Evolutionary conservation across 2,329 filamentous ascomycete species (phyloP).

Genomic region (Amesomyces nigricolor): DNA sequence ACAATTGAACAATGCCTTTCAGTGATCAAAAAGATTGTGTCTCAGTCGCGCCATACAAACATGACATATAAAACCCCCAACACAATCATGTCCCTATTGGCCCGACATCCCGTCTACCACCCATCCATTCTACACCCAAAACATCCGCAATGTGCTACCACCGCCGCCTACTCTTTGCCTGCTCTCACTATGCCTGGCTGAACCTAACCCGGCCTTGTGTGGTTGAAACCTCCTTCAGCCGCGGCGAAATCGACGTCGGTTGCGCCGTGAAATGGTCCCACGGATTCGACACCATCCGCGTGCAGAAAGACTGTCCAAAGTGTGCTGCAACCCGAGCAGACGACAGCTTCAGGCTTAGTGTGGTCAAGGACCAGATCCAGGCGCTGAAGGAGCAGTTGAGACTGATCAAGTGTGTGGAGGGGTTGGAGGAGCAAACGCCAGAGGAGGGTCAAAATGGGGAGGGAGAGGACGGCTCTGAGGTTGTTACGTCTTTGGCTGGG

Average conservation of each 20-base stretch:
- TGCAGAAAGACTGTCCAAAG: constrained; percentile 17
- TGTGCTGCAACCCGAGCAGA: constrained; percentile 9
- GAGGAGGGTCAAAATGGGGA: not conserved
- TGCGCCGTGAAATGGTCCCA: constrained; percentile 22
- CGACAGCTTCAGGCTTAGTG: constrained; percentile 4
- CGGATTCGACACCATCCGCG: constrained; percentile 14
- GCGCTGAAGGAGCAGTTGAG: constrained; percentile 15
- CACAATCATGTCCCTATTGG: not conserved
- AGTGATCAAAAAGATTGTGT: not conserved
- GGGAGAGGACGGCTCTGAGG: no score
- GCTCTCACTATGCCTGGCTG: constrained; percentile 20
- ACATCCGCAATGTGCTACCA: constrained; percentile 23
- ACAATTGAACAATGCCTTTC: not conserved
- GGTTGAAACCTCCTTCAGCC: constrained; percentile 17
- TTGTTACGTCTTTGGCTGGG: not conserved
- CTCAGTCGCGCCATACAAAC: not conserved
- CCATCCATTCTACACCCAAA: not conserved
- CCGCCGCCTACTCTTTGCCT: constrained; percentile 21
- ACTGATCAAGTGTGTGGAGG: not conserved
- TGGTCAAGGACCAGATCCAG: constrained; percentile 19
- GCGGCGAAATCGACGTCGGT: constrained; percentile 12
- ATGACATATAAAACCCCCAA: not conserved
- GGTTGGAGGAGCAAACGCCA: not conserved
- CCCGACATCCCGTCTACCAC: not conserved
- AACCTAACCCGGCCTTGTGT: constrained; percentile 16